Evolutionary conservation across 257 asterid genomes (phyloP).

Genomic region (Gynochthodes officinalis): DNA sequence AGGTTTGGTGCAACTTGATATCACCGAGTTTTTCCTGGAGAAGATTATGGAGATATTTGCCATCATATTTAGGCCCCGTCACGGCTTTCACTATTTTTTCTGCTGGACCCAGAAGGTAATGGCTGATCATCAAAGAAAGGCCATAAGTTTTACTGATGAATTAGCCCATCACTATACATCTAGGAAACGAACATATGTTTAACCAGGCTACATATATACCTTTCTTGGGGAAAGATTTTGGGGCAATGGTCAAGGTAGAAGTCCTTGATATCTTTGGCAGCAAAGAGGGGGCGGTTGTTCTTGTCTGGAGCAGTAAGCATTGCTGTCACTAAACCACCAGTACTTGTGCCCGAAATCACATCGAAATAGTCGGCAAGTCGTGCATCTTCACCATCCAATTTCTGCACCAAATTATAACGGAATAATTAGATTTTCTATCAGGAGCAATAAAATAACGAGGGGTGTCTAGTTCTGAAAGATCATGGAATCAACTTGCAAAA

Average conservation of each 20-base stretch:
- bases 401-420: slow-evolving; percentile 20
- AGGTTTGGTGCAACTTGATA: slow-evolving; percentile 28
- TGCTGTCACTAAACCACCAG: slow-evolving; percentile 59
- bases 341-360: slow-evolving; percentile 67
- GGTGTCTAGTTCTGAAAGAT: too few relatives aligned
- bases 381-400: slow-evolving; percentile 50
- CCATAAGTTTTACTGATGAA: too few relatives aligned
- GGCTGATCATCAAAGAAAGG: neutral
- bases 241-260: slow-evolving; percentile 43
- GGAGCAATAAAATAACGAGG: too few relatives aligned
- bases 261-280: slow-evolving; percentile 52
- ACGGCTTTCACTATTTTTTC: slow-evolving; percentile 12
- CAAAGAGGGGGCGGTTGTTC: slow-evolving; percentile 48
- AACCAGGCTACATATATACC: neutral
- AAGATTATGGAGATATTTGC: slow-evolving; percentile 37
- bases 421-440: too few relatives aligned
- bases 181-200: too few relatives aligned
- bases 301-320: slow-evolving; percentile 53
- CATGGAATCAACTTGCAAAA: too few relatives aligned
- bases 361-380: slow-evolving; percentile 62
- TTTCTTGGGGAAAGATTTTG: slow-evolving; percentile 21
- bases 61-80: slow-evolving; percentile 43
- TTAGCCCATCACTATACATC: too few relatives aligned
- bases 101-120: neutral
- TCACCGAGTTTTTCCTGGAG: slow-evolving; percentile 33